Evolutionary conservation across 2,329 filamentous ascomycete species (phyloP), one percentile per base, ranked within the genome.

Genomic region (Samsoniella hepiali): DNA sequence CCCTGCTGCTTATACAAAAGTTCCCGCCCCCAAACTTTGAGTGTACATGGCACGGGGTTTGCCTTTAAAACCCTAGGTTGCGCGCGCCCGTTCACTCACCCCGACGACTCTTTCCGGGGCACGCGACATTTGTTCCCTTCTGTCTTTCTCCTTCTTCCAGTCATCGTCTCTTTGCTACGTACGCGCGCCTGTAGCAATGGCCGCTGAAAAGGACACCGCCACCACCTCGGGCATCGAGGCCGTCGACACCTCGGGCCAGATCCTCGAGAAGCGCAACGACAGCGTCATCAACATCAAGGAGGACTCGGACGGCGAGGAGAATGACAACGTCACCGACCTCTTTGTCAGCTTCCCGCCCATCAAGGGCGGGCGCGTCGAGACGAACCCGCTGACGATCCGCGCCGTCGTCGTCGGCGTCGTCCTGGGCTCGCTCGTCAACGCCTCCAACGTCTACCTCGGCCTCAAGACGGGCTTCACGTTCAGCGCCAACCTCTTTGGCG

Each of bases 381-480:
- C 75, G 13, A 74, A 78, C 66, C 82, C 85, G 58, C 68, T 87
- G 56, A 87, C 84, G 9, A 68, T 83, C 40, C 80, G 85, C 53
- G 84, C 84, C n/a, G 72, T 87, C 32, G 63, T 85, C 51, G 75
- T 84, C 34, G 85, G 85, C 54, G 78, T 82, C 63, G 69, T 82
- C 45, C 79, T 85, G 34, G 85, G 85, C 54, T 83, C 81, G 15
- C 77, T 87, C 7, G 84, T 87, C 67, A 86, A 86, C 68, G 83
- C 84, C 15, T 86, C 83, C 64, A 87, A 88, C 69, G 77, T 88
- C 50, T 87, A 87, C 67, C 79, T 87, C 32, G 79, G 79, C 62
- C 74, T 83, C 63, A 82, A 82, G 70, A 82, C 81, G 29, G 81
- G 81, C 31, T 82, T 80, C 71, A 82, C 78, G 2, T 81, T 82